Evolutionary conservation across 176 grass and related monocot species (phyloP).

Genomic region (Triticum dicoccoides): DNA sequence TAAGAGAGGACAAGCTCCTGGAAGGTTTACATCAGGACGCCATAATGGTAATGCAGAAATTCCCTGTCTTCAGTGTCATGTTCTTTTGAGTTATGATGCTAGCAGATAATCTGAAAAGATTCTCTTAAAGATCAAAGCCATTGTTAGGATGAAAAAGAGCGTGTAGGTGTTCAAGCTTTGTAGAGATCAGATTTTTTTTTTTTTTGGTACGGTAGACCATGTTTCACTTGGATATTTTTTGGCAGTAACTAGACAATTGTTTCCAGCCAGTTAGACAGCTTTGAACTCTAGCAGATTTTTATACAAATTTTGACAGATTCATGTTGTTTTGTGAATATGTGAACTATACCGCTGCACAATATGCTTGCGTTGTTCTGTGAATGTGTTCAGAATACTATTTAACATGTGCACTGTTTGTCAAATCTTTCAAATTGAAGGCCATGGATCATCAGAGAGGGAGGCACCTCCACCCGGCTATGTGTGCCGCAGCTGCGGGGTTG

Average conservation of each 20-base stretch:
- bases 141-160: neutral
- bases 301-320: neutral
- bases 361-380: neutral
- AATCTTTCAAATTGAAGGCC: slow-evolving; percentile 34
- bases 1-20: slow-evolving; percentile 25
- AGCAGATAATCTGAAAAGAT: neutral
- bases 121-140: neutral
- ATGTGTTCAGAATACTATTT: slow-evolving; percentile 3
- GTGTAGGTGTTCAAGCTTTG: neutral
- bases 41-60: slow-evolving; percentile 19
- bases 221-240: neutral
- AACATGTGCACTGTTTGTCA: slow-evolving; percentile 3
- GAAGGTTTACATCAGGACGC: slow-evolving; percentile 23
- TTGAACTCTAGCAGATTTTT: neutral
- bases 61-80: neutral
- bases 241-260: neutral
- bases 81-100: neutral
- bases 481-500: slow-evolving; percentile 54
- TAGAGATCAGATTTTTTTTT: neutral
- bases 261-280: neutral
- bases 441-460: slow-evolving; percentile 35
- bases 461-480: slow-evolving; percentile 52
- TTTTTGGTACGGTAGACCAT: neutral
- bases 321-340: neutral
- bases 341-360: neutral